Base-by-base conservation (phyloP, 192 early-diverging fungal species). In the Podila horticola region DNA sequence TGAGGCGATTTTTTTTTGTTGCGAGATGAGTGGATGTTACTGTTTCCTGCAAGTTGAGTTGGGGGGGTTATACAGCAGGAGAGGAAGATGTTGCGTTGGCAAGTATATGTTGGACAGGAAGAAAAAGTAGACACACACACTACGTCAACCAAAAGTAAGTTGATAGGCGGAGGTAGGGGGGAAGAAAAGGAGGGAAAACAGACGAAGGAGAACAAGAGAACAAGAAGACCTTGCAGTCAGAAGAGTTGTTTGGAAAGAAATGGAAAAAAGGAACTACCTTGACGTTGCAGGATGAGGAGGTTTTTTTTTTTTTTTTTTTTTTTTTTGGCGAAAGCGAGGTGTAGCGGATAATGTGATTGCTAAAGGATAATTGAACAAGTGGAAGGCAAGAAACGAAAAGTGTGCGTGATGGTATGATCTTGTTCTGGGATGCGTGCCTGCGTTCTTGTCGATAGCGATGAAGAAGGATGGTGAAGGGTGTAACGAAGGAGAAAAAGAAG, bases 1-100 rank as follows among this genome's bases (percentile, higher is more conserved):
- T 26, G 59, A 61, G 59, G 29, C 17, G 59, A 33, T 17, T 31
- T 3, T 58, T n/a, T 28, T 58, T 28, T 58, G 55, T 28, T 58
- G 22, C 22, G 12, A 58, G 55, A 28, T 58, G 55, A 58, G 55
- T 22, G 55, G 12, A 5, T 55, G 52, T 55, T 55, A 55, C 52
- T 55, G 52, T 26, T 55, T 55, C 52, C 52, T 55, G 52, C 52
- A 55, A 55, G 52, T 15, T 17, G 41, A 45, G 41, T 45, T 45
- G 41, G 52, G 52, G 20, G 52, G 24, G 52, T n/a, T 24, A 24
- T 8, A 55, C 24, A 26, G n/a, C 52, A 9, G 17, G 30, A 61
- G 11, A 61, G 15, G 58, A 28, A 60, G 26, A 17, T 15, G 58
- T 15, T 61, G 28, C 11, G 59, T 31, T 17, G 59, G 29, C 30